These are phyloP conservation scores for Corchorus olitorius DNA, from an alignment of 345 rosid species.

Conservation along the genomic window DNA sequence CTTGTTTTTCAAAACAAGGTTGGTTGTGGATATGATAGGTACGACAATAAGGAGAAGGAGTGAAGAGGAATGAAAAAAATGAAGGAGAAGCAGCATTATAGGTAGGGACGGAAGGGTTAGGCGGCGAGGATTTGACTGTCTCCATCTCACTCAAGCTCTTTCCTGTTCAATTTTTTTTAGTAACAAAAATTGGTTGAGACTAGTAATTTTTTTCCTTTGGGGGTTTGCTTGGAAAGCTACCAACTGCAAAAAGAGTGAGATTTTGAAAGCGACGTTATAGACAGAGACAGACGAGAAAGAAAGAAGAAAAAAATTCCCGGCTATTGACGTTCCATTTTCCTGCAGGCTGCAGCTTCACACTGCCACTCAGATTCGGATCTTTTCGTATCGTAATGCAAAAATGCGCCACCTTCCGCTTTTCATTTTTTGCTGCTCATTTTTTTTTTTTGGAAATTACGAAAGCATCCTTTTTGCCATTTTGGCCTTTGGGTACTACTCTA, in stretches of 20 bases:
- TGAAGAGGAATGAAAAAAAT: not conserved
- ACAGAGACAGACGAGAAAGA: not conserved
- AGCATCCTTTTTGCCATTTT: not conserved
- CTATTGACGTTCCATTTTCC: not conserved
- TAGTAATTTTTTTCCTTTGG: not conserved
- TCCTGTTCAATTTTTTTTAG: not conserved
- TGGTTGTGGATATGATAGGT: not conserved
- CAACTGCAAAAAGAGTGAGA: not conserved
- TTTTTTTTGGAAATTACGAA: not conserved
- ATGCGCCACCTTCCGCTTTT: not conserved
- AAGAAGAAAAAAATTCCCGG: not conserved
- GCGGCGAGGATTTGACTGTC: conserved; percentile 26
- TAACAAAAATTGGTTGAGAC: no score
- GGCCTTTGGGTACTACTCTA: no score
- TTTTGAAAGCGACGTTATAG: not conserved
- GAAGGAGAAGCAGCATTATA: no score
- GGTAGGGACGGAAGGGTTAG: conserved; percentile 13
- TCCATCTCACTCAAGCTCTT: not conserved
- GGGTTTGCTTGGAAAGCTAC: not conserved
- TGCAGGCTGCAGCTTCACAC: not conserved
- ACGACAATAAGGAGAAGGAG: not conserved
- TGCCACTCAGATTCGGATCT: not conserved
- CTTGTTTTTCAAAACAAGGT: not conserved
- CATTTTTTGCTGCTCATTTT: not conserved
- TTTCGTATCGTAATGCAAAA: not conserved